Evolutionary conservation across 2,329 filamentous ascomycete genomes (phyloP), one percentile per base, ranked within the genome.

Genomic region (Epichloe glyceriae): DNA sequence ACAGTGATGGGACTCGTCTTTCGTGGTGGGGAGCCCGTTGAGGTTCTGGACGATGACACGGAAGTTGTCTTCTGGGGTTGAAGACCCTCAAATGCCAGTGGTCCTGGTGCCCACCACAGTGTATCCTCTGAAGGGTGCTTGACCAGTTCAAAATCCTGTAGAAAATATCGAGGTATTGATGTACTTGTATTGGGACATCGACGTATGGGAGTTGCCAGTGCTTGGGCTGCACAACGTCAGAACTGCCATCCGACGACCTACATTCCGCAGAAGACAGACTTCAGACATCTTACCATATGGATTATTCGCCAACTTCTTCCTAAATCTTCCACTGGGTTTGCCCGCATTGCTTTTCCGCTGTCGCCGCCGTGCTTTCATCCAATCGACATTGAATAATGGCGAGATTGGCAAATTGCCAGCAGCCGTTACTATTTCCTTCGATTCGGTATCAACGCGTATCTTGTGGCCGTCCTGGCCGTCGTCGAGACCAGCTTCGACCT

Each of bases 121-220:
- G 67, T 57, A 0, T 64, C 60, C 0, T 75, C 78, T 10, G 71
- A 65, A 0, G 82, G 81, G 50, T 85, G 74, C 1, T 67, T 60
- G 12, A 80, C 67, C 2, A 80, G 59, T 30, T 74, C 72, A 53
- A 88, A 81, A 34, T 77, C 70, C 50, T 85, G 76, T 4, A 87
- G 67, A 60, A 88, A 84, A 58, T 75, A 80, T 14, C 63, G 65
- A 1, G 85, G 85, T 6, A 87, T 63, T 1, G 60, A 59, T 0
- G 63, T 60, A 0, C 58, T 54, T 1, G 80, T 80, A 34, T 75
- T 60, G 20, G 64, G 59, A 58, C 83, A 86, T 51, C 62, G 57
- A 50, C 85, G 79, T 20, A 83, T 51, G 0, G 80, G 78, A 0
- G 76, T 76, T 33, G 77, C 76, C 20, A 89, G 73, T 6, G 80